phyloP scores from a whole-genome alignment of 1,284 basidiomycete genomes.

The Athelia psychrophila region DNA sequence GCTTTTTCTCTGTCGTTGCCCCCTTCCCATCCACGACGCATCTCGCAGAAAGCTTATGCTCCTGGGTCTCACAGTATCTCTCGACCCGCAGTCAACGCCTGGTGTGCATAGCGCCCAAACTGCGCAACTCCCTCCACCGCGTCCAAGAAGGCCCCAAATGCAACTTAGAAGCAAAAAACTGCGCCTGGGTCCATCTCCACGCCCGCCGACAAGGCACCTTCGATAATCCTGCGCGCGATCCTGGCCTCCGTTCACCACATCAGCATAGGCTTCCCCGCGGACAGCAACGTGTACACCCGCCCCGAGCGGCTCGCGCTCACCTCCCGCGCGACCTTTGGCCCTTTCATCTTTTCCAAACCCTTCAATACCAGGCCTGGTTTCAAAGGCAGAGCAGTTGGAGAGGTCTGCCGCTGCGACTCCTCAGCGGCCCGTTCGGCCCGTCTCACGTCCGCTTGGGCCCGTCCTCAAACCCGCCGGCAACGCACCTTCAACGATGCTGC shows the following conservation, averaged over 20 bases:
- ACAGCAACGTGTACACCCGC: slow-evolving; percentile 24
- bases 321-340: slow-evolving; percentile 40
- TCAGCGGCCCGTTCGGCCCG: slow-evolving; percentile 36
- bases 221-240: slow-evolving; percentile 43
- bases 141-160: slow-evolving; percentile 8
- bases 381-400: slow-evolving; percentile 10
- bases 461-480: no score
- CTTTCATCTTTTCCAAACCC: slow-evolving; percentile 13
- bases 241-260: slow-evolving; percentile 36
- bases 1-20: slow-evolving; percentile 20
- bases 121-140: slow-evolving; percentile 11
- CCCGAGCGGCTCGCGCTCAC: slow-evolving; percentile 45
- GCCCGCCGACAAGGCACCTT: slow-evolving; percentile 9
- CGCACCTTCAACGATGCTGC: no score
- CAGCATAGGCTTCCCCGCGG: slow-evolving; percentile 14
- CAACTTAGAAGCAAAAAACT: slow-evolving; percentile 6
- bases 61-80: slow-evolving; percentile 43
- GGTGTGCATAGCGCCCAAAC: slow-evolving; percentile 88
- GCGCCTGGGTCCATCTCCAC: no score
- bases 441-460: no score
- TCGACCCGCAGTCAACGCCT: slow-evolving; percentile 75
- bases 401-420: slow-evolving; percentile 30
- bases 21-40: no score
- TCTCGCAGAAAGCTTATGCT: slow-evolving; percentile 9
- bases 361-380: not conserved